Conservation (phyloP, 2,329 filamentous ascomycete species). For the Mycosphaerella sp. region DNA sequence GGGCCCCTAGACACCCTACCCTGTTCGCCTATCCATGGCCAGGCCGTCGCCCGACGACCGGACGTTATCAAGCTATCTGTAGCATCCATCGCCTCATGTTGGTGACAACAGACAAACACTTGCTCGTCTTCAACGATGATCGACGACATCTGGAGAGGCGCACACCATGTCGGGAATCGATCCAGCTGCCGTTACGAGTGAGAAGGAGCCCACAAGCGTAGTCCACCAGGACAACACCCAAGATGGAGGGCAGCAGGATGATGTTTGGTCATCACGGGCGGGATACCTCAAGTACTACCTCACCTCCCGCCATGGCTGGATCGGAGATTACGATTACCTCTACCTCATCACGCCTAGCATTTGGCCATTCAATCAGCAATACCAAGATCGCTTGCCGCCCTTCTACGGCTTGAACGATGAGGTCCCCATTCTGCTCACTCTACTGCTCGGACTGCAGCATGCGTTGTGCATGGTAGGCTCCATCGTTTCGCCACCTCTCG, state of each 20-base stretch:
- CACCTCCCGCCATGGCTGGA: constrained; percentile 5
- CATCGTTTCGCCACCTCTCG: constrained; percentile 8
- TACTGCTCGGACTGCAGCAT: constrained; percentile 11
- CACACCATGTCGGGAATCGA: background rate
- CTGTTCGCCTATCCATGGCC: background rate
- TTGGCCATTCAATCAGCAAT: constrained; percentile 7
- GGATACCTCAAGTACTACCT: background rate
- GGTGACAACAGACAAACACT: no score
- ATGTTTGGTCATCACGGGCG: background rate
- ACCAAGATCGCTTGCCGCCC: constrained; percentile 2
- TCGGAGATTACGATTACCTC: constrained; percentile 11
- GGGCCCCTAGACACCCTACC: no score
- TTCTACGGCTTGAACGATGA: constrained; percentile 12
- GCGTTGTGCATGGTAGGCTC: constrained; percentile 11
- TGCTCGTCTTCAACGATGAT: background rate
- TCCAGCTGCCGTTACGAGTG: background rate
- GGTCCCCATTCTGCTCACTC: constrained; percentile 10
- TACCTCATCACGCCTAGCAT: constrained; percentile 15
- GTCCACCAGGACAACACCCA: background rate
- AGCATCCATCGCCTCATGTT: background rate
- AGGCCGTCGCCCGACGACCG: background rate
- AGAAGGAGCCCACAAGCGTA: background rate
- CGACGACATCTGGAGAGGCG: background rate
- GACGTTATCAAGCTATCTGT: background rate
- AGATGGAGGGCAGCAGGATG: background rate